Evolutionary conservation across 176 grass and related monocot genomes (phyloP).

Genomic region (Hordeum marinum): DNA sequence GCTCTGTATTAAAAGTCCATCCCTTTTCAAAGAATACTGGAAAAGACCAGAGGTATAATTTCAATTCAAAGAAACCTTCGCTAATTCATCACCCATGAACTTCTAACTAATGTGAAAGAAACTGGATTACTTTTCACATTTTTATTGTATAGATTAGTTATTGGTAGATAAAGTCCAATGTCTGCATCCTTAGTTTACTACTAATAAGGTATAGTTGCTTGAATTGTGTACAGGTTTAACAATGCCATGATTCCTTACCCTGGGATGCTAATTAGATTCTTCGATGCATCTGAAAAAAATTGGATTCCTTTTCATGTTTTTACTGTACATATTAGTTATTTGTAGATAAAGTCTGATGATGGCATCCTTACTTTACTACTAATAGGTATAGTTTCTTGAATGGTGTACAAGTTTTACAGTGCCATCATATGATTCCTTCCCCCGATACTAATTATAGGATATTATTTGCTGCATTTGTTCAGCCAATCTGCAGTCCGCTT

Average conservation of each 20-base stretch:
- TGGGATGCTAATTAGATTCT: background rate
- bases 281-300: background rate
- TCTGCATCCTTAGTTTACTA: background rate
- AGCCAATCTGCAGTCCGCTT: background rate
- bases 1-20: slow-evolving; percentile 92
- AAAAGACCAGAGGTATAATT: slow-evolving; percentile 65
- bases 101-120: background rate
- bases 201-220: background rate
- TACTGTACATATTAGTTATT: background rate
- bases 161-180: background rate
- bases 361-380: background rate
- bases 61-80: background rate
- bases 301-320: background rate
- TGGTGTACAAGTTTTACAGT: background rate
- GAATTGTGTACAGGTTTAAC: background rate
- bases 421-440: background rate
- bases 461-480: background rate
- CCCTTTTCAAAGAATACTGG: slow-evolving; percentile 96
- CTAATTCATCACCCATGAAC: background rate
- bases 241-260: background rate
- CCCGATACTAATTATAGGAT: background rate
- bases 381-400: background rate
- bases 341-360: background rate
- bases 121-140: background rate
- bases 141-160: background rate